These are phyloP conservation scores for Gremmenia infestans DNA, from an alignment of 2,329 filamentous ascomycete genomes.

Conservation along the genomic window DNA sequence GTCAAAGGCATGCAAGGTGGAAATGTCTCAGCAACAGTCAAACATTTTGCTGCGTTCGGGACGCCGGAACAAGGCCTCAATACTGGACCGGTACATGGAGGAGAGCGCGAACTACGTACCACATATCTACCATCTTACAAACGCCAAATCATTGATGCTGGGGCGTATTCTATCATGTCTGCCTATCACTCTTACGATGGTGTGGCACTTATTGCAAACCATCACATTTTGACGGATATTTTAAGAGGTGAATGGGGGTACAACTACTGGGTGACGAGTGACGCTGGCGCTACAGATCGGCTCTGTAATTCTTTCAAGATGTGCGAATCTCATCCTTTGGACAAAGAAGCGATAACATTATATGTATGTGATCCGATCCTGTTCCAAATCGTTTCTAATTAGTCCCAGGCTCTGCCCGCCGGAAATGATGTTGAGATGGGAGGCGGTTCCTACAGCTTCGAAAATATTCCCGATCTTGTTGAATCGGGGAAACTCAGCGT, in stretches of 20 bases:
- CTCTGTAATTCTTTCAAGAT: conserved; percentile 60
- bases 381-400: not conserved
- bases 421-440: conserved; percentile 75
- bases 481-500: conserved; percentile 55
- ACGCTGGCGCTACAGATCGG: conserved; percentile 67
- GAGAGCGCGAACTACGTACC: conserved; percentile 49
- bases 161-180: conserved; percentile 66
- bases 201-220: conserved; percentile 60
- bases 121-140: conserved; percentile 59
- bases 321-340: conserved; percentile 54
- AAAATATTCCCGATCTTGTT: conserved; percentile 61
- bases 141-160: conserved; percentile 64
- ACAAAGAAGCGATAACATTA: conserved; percentile 60
- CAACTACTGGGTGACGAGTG: conserved; percentile 59
- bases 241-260: conserved; percentile 69
- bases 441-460: conserved; percentile 66
- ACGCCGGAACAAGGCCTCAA: conserved; percentile 69
- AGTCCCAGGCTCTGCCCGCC: conserved; percentile 51
- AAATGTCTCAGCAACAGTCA: conserved; percentile 67
- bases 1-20: conserved; percentile 57
- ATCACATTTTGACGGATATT: conserved; percentile 62
- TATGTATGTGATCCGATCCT: conserved; percentile 35
- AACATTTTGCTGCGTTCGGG: conserved; percentile 69
- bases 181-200: conserved; percentile 73
- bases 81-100: conserved; percentile 51